Evolutionary conservation across 495 filamentous ascomycete genomes (phyloP).

Genomic region (Margaritispora aquatica): DNA sequence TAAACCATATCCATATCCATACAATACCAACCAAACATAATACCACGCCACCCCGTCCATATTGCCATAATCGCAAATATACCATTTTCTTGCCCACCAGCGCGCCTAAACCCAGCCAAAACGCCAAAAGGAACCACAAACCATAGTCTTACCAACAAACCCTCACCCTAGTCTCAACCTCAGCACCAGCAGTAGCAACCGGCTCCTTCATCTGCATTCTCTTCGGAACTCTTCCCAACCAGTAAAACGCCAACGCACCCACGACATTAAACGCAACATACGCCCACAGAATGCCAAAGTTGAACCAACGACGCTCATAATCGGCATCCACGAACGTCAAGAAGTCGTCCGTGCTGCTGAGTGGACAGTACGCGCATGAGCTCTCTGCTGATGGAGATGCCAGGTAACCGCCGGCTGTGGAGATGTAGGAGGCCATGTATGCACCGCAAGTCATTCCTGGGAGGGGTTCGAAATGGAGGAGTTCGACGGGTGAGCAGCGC

Average conservation of each 20-base stretch:
- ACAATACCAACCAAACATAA: no score
- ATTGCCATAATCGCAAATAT: no score
- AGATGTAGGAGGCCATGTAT: slow-evolving; percentile 50
- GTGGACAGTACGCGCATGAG: slow-evolving; percentile 59
- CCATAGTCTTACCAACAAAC: no score
- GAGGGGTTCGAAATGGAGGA: slow-evolving; percentile 47
- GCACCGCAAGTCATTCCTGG: slow-evolving; percentile 45
- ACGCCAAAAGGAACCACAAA: no score
- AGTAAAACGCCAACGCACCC: slow-evolving; percentile 69
- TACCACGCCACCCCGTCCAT: no score
- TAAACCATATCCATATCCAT: no score
- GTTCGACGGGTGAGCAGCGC: slow-evolving; percentile 57
- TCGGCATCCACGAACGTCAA: slow-evolving; percentile 56
- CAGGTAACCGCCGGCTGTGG: slow-evolving; percentile 43
- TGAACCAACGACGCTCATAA: slow-evolving; percentile 53
- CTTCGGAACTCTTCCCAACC: not conserved
- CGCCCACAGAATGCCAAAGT: slow-evolving; percentile 45
- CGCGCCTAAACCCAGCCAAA: no score
- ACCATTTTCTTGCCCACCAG: no score
- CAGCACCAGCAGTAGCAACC: no score
- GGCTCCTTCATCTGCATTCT: no score
- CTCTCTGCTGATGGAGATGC: slow-evolving; percentile 34
- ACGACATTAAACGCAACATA: slow-evolving; percentile 71
- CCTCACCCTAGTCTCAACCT: no score
- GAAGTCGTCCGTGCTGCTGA: slow-evolving; percentile 60